Conservation (phyloP, 2,329 filamentous ascomycete genomes). For the Diplodia scrobiculata region DNA sequence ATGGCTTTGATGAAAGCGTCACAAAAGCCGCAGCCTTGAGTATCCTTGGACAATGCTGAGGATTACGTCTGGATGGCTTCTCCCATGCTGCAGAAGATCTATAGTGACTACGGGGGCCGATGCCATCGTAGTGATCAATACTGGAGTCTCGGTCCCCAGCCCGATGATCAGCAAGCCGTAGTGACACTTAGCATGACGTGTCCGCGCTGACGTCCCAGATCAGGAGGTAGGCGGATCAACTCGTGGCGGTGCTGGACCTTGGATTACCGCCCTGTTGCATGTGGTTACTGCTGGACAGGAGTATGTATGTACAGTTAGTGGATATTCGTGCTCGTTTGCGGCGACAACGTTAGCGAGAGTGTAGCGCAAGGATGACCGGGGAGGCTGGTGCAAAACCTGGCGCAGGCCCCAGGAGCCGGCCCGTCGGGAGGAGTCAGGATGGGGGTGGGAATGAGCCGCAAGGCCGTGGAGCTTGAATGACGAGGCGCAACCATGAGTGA, state of each 20-base stretch:
- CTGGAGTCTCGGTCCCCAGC: background rate
- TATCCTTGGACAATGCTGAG: too few species aligned
- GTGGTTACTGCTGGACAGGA: background rate
- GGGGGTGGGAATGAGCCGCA: background rate
- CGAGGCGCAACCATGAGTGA: background rate
- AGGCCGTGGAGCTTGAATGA: background rate
- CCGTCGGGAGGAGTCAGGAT: conserved; percentile 3
- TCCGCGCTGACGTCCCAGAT: background rate
- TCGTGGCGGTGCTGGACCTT: conserved; percentile 3
- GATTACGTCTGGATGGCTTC: too few species aligned
- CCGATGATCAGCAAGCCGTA: conserved; percentile 4
- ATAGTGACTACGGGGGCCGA: background rate
- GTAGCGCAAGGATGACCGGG: background rate
- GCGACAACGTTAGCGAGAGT: background rate
- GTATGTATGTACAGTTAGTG: background rate
- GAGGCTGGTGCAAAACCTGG: background rate
- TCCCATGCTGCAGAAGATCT: too few species aligned
- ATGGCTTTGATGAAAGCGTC: too few species aligned
- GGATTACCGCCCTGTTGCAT: background rate
- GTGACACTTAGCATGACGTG: conserved; percentile 8
- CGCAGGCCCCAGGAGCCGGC: background rate
- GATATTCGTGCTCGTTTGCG: too few species aligned
- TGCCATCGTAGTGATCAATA: background rate
- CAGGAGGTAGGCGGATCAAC: conserved; percentile 1
- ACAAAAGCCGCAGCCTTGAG: too few species aligned